phyloP scores from a whole-genome alignment of 805 yeast species.

The Metahyphopichia silvanorum region DNA sequence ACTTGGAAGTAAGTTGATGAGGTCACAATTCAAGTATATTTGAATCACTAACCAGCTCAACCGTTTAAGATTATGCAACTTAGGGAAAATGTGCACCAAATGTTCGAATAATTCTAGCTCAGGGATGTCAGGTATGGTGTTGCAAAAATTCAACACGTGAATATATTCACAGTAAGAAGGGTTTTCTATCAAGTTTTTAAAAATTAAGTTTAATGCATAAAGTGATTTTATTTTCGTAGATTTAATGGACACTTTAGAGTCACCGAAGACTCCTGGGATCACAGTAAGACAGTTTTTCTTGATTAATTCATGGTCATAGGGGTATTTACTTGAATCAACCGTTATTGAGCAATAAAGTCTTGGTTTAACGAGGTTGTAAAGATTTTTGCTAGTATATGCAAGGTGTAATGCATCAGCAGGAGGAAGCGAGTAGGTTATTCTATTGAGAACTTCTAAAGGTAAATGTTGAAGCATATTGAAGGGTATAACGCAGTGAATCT shows the following conservation, averaged over 20 bases:
- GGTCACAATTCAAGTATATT: conserved; percentile 10
- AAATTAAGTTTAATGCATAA: conserved; percentile 14
- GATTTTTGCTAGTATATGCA: conserved; percentile 8
- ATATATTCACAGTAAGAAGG: conserved; percentile 10
- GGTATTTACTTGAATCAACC: conserved; percentile 10
- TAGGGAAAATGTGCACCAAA: conserved; percentile 13
- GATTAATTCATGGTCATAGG: not conserved
- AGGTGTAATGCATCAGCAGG: conserved; percentile 13
- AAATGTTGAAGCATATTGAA: conserved; percentile 12
- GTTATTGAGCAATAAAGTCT: conserved; percentile 12
- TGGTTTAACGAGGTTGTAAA: conserved; percentile 9
- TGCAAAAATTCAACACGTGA: conserved; percentile 9
- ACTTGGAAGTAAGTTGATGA: conserved; percentile 12
- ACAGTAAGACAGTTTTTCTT: not conserved
- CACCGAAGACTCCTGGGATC: conserved; percentile 1
- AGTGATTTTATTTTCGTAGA: conserved; percentile 9
- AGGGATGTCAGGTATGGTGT: conserved; percentile 21
- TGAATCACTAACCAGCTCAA: conserved; percentile 17
- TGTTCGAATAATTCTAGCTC: conserved; percentile 15
- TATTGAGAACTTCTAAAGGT: conserved; percentile 17
- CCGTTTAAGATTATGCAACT: conserved; percentile 9
- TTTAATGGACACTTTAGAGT: not conserved
- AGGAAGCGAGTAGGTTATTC: conserved; percentile 8
- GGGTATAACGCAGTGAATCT: not conserved
- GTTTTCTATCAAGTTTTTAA: conserved; percentile 12